phyloP scores from a whole-genome alignment of 306 rosid genomes.

The Trichosanthes cucumerina region DNA sequence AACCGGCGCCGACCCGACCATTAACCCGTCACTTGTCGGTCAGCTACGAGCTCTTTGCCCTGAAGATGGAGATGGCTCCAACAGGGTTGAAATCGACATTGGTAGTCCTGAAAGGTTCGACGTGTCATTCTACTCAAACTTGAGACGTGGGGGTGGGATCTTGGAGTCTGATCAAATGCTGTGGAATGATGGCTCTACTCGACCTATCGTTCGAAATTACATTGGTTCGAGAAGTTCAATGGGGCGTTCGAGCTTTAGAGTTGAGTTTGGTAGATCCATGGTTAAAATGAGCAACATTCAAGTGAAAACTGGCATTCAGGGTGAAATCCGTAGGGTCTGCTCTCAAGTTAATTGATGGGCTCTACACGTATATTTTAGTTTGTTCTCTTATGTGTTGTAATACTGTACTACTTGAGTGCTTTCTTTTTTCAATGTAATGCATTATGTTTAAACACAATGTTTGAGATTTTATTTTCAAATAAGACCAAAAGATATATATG shows the following conservation, averaged over 20 bases:
- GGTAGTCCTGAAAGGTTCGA: background rate
- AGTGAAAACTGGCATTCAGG: background rate
- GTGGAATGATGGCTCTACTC: conserved; percentile 7
- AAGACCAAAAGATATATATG: too few relatives aligned
- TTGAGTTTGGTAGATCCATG: conserved; percentile 10
- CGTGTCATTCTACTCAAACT: background rate
- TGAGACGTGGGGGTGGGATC: background rate
- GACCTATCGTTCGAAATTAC: background rate
- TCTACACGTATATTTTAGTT: background rate
- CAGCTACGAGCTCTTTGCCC: conserved; percentile 3
- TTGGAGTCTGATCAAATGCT: conserved; percentile 7
- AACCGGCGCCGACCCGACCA: background rate
- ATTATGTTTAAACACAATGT: too few relatives aligned
- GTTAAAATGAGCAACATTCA: conserved; percentile 1
- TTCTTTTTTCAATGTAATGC: too few relatives aligned
- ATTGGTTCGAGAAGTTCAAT: background rate
- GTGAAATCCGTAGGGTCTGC: conserved; percentile 4
- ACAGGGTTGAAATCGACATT: background rate
- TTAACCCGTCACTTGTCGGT: background rate
- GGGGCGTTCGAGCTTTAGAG: background rate
- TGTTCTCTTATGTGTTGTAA: background rate
- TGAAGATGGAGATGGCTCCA: background rate
- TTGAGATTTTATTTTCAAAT: too few relatives aligned
- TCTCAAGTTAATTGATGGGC: background rate
- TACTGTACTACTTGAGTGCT: background rate